These are phyloP conservation scores for Schrenkiella parvula DNA, from an alignment of 345 rosid genomes.

Conservation along the genomic window DNA sequence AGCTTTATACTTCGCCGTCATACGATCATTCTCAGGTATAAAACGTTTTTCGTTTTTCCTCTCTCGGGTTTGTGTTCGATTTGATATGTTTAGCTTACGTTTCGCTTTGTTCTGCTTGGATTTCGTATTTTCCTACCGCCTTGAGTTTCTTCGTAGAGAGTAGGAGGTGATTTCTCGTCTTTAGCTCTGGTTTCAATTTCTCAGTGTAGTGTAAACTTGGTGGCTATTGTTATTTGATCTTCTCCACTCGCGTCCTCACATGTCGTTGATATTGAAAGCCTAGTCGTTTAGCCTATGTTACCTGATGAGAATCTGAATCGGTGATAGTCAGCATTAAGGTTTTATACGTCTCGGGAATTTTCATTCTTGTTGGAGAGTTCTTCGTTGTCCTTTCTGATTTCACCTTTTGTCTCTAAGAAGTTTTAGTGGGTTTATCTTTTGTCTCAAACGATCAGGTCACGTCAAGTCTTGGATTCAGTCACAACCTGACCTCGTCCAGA, in stretches of 20 bases:
- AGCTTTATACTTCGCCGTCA: constrained; percentile 35
- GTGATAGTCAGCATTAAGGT: not conserved
- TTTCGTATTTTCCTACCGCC: not conserved
- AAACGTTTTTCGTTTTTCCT: not conserved
- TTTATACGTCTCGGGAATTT: not conserved
- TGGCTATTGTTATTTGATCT: not conserved
- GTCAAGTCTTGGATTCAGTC: constrained; percentile 36
- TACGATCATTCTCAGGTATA: constrained; percentile 52
- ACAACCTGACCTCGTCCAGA: constrained; percentile 35
- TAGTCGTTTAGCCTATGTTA: not conserved
- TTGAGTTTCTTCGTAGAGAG: not conserved
- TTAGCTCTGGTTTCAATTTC: not conserved
- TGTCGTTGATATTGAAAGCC: not conserved
- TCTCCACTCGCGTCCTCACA: not conserved
- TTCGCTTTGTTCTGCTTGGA: not conserved
- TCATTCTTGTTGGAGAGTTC: not conserved
- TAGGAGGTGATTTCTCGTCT: not conserved
- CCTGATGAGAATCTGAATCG: not conserved
- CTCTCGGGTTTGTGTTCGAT: not conserved
- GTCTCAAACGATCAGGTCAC: constrained; percentile 33
- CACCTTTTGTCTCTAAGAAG: not conserved
- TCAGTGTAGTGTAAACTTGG: not conserved
- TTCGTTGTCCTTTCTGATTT: not conserved
- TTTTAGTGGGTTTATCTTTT: not conserved
- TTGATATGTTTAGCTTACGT: not conserved